These are phyloP conservation scores for Salvia miltiorrhiza DNA, from an alignment of 257 asterid species.

Conservation along the genomic window DNA sequence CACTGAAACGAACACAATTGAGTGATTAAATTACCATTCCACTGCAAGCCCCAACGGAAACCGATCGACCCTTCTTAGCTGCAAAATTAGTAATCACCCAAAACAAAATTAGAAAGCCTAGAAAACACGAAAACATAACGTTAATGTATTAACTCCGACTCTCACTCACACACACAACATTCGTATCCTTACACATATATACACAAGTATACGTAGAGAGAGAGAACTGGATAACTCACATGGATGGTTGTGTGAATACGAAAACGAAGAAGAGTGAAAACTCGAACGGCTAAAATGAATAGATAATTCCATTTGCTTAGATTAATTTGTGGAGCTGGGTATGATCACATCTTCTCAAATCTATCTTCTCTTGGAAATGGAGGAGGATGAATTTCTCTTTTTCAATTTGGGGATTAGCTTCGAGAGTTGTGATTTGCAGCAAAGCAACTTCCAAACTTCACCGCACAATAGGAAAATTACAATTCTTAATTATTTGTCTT, in stretches of 20 bases:
- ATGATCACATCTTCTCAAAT: neutral
- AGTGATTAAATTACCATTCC: slow-evolving; percentile 24
- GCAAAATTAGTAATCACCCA: slow-evolving; percentile 20
- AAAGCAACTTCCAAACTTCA: neutral
- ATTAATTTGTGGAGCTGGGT: slow-evolving; percentile 7
- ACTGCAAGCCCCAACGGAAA: slow-evolving; percentile 17
- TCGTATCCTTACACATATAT: neutral
- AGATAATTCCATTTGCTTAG: slow-evolving; percentile 36
- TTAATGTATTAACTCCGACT: neutral
- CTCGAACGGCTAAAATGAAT: slow-evolving; percentile 16
- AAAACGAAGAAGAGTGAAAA: slow-evolving; percentile 23
- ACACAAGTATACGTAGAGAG: neutral
- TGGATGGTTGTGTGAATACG: slow-evolving; percentile 25
- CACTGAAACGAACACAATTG: too few species aligned
- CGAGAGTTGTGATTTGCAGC: slow-evolving; percentile 17
- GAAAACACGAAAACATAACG: neutral
- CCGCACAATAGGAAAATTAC: neutral
- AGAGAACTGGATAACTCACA: slow-evolving; percentile 26
- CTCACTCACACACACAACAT: neutral
- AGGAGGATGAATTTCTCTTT: neutral
- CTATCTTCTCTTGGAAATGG: neutral
- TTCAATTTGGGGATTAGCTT: slow-evolving; percentile 3
- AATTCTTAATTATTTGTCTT: neutral
- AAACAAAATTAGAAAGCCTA: neutral
- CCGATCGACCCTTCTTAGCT: slow-evolving; percentile 25